Conservation (phyloP, 2,329 filamentous ascomycete species). For the Ceratocystis variospora region DNA sequence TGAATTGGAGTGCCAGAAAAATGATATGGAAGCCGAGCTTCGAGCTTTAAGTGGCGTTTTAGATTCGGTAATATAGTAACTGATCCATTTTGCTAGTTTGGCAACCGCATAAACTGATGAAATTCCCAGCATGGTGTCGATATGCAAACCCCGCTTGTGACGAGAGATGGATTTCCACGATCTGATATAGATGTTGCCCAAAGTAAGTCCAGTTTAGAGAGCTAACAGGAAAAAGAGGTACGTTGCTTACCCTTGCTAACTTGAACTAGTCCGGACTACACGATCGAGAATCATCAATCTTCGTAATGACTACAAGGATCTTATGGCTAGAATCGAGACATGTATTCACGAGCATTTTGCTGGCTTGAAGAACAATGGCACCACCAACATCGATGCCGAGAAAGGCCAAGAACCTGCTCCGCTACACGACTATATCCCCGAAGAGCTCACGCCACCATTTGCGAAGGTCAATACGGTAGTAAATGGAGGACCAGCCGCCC, state of each 20-base stretch:
- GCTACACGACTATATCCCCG: slow-evolving; percentile 15
- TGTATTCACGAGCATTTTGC: slow-evolving; percentile 85
- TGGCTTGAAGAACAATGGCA: not conserved
- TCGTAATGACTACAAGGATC: slow-evolving; percentile 81
- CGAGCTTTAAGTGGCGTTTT: slow-evolving; percentile 72
- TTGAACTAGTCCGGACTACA: slow-evolving; percentile 61
- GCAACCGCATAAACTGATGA: not conserved
- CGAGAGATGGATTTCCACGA: slow-evolving; percentile 80
- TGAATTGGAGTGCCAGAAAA: slow-evolving; percentile 74
- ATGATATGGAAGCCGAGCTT: slow-evolving; percentile 72
- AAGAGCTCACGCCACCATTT: slow-evolving; percentile 42
- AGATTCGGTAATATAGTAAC: slow-evolving; percentile 52
- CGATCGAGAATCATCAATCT: slow-evolving; percentile 77
- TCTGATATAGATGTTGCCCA: slow-evolving; percentile 91
- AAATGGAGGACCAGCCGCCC: slow-evolving; percentile 62
- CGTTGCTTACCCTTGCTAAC: not conserved
- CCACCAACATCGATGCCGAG: not conserved
- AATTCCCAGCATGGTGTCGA: slow-evolving; percentile 64
- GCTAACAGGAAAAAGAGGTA: not conserved
- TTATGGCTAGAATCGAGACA: slow-evolving; percentile 74
- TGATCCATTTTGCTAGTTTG: slow-evolving; percentile 10
- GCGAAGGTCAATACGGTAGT: slow-evolving; percentile 81
- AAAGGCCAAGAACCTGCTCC: not conserved
- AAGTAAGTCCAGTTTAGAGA: slow-evolving; percentile 41
- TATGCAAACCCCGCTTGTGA: slow-evolving; percentile 81